Evolutionary conservation across 768 basidiomycete species (phyloP).

Genomic region (Termitomyces heimii): DNA sequence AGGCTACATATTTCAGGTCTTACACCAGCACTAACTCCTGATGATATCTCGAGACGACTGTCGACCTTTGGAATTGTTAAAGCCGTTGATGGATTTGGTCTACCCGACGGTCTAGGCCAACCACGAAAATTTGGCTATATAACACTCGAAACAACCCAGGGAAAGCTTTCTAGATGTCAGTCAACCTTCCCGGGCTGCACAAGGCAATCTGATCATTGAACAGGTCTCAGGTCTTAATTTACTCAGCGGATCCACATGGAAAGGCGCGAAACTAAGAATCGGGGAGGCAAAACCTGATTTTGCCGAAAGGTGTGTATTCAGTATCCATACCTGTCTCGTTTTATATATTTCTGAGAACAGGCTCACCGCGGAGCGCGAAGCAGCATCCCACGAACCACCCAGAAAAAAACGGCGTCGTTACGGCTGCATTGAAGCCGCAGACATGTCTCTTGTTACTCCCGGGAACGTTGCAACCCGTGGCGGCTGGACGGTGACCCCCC

Average conservation of each 20-base stretch:
- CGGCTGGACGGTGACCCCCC: slow-evolving; percentile 67
- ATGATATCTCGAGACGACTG: slow-evolving; percentile 54
- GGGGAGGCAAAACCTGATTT: slow-evolving; percentile 82
- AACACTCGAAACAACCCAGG: slow-evolving; percentile 58
- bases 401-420: slow-evolving; percentile 37
- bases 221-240: slow-evolving; percentile 75
- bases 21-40: slow-evolving; percentile 53
- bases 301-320: slow-evolving; percentile 43
- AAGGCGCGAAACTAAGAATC: slow-evolving; percentile 78
- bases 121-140: slow-evolving; percentile 70
- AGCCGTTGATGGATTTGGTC: slow-evolving; percentile 65
- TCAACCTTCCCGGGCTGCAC: slow-evolving; percentile 1
- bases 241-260: slow-evolving; percentile 81
- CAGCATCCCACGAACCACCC: slow-evolving; percentile 24
- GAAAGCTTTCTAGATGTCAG: slow-evolving; percentile 62
- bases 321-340: background rate
- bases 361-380: slow-evolving; percentile 28
- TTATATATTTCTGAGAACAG: slow-evolving; percentile 15
- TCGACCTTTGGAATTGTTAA: slow-evolving; percentile 64
- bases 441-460: slow-evolving; percentile 61
- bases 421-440: slow-evolving; percentile 40
- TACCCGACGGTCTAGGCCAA: slow-evolving; percentile 55
- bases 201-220: background rate
- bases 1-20: slow-evolving; percentile 73
- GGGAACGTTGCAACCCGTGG: slow-evolving; percentile 44